Conservation (phyloP, 169 alveolate species). For the Ophryocystis elektroscirrha region DNA sequence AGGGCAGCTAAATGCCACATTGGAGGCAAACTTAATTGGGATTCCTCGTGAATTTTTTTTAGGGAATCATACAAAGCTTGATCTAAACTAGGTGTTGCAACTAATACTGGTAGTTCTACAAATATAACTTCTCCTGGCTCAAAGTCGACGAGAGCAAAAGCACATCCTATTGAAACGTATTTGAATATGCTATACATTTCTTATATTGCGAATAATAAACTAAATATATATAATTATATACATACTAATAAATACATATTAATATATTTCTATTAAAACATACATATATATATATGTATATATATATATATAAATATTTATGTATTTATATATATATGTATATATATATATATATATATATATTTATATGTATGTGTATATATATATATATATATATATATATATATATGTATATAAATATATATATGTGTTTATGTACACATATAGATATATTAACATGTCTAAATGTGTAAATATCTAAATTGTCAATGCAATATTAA, state of each 20-base stretch:
- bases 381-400: not conserved
- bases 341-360: not conserved
- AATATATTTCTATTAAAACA: not conserved
- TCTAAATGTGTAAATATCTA: not conserved
- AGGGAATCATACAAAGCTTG: constrained; percentile 1
- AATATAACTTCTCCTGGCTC: constrained; percentile 10
- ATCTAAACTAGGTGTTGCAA: constrained; percentile 9
- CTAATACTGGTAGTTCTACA: constrained; percentile 12
- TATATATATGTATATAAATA: not conserved
- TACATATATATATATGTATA: not conserved
- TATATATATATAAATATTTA: not conserved
- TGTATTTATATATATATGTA: constrained; percentile 1
- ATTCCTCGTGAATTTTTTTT: constrained; percentile 3
- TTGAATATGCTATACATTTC: too few relatives aligned
- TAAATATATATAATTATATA: not conserved
- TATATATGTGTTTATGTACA: not conserved
- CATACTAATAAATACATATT: not conserved
- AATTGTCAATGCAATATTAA: not conserved
- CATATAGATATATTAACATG: constrained; percentile 2
- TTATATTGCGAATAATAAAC: constrained; percentile 1
- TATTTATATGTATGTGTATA: not conserved
- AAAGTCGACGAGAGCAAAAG: constrained; percentile 4
- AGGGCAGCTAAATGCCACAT: constrained; percentile 40
- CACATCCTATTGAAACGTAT: too few relatives aligned
- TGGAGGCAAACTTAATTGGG: constrained; percentile 25